Base-by-base conservation (phyloP, 2,329 filamentous ascomycete species). In the Fusarium udum region DNA sequence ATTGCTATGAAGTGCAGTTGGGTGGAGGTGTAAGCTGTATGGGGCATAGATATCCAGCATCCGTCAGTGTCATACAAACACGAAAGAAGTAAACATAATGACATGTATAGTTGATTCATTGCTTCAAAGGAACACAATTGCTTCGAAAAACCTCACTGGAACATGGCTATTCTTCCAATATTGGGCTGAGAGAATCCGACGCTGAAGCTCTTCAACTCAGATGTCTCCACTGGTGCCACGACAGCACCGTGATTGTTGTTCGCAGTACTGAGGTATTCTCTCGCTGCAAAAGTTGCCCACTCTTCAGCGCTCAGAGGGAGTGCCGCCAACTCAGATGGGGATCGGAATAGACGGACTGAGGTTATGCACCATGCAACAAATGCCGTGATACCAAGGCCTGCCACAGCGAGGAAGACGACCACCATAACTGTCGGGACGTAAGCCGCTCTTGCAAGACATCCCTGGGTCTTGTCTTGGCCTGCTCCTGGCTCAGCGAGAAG, bases 11-110 rank as follows among this genome's bases (percentile, higher is more conserved):
- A 43, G 34, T 31, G 48, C 52, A 53, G n/a, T 37, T 37, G 42
- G 59, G 58, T 65, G 59, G 67, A 55, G 59, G 42, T 40, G 36
- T 48, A 52, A 48, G 64, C 20, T 49, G 36, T 20, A 56, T 53
- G 37, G 58, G 45, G 31, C 36, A n/a, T n/a, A 28, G 34, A n/a
- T 40, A n/a, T 28, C 51, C 14, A 39, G 34, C 51, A 53, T 40
- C n/a, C 18, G 49, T 52, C 20, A 28, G 36, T 42, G 20, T n/a
- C 36, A 31, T 40, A 14, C 20, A 55, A 58, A 58, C 55, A 28
- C 28, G 32, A 37, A 59, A 59, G 32, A 49, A 37, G 42, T 26
- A 42, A 42, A 40, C 34, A n/a, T 13, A 31, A 55, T 10, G 22
- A 14, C 20, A 39, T n/a, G n/a, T 22, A n/a, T 22, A 31, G 20